Conservation (phyloP, 768 basidiomycete species). For the Suillus brevipes region DNA sequence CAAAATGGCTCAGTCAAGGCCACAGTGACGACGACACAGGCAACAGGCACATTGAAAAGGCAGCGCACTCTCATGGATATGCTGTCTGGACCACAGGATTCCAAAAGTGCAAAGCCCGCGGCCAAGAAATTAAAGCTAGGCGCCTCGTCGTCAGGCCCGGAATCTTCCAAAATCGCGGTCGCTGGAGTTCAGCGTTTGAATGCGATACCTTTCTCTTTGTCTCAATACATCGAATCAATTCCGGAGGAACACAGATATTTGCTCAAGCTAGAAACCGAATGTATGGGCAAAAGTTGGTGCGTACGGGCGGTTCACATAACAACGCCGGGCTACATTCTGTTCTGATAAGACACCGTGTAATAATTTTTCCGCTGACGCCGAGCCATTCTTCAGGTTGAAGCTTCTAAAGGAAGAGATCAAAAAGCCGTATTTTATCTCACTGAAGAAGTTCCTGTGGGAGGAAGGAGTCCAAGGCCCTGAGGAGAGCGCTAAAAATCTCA, state of each 20-base stretch:
- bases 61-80: slow-evolving; percentile 70
- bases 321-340: neutral
- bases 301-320: neutral
- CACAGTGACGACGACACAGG: slow-evolving; percentile 19
- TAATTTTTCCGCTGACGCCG: slow-evolving; percentile 11
- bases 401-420: slow-evolving; percentile 71
- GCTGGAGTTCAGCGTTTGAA: slow-evolving; percentile 43
- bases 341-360: slow-evolving; percentile 1
- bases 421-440: slow-evolving; percentile 72
- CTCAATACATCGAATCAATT: slow-evolving; percentile 51
- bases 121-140: slow-evolving; percentile 51
- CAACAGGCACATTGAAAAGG: slow-evolving; percentile 41
- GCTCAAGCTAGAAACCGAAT: slow-evolving; percentile 67
- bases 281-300: slow-evolving; percentile 74
- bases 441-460: slow-evolving; percentile 70
- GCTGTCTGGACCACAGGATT: slow-evolving; percentile 42
- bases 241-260: slow-evolving; percentile 58
- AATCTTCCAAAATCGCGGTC: slow-evolving; percentile 13
- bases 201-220: slow-evolving; percentile 67
- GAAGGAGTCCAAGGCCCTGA: slow-evolving; percentile 59
- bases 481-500: slow-evolving; percentile 45
- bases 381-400: slow-evolving; percentile 56
- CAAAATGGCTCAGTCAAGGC: slow-evolving; percentile 19
- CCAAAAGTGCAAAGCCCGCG: slow-evolving; percentile 26
- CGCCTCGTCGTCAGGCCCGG: slow-evolving; percentile 23